Percentiles rank a stretch among this genome's conserved stretches.
phyloP scores from a whole-genome alignment of 106 monocot species.

The Dactylorhiza incarnata region DNA sequence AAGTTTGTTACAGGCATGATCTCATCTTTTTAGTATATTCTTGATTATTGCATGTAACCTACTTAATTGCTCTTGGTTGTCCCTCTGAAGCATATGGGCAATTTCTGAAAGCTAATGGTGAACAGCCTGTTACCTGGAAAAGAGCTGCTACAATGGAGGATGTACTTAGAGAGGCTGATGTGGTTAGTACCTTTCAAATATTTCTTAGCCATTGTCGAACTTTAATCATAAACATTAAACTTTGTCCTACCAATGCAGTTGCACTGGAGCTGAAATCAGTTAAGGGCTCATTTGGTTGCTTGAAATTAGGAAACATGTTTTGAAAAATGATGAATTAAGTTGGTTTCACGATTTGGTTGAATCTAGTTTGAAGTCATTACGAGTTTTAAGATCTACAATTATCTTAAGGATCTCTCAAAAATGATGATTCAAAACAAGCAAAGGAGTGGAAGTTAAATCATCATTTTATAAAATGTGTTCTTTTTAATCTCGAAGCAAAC shows the following conservation, averaged over 20 bases:
- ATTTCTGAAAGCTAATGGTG: conserved; percentile 84
- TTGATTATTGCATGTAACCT: neutral
- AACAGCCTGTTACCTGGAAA: conserved; percentile 94
- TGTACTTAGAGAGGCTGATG: conserved; percentile 88
- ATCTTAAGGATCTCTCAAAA: no score
- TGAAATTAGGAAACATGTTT: no score
- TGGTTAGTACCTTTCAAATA: conserved; percentile 38
- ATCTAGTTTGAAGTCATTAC: no score
- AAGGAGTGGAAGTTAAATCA: no score
- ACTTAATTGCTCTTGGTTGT: neutral
- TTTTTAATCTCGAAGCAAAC: no score
- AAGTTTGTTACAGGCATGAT: conserved; percentile 93
- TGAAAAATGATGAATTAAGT: no score
- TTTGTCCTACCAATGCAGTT: neutral
- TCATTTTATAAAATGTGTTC: no score
- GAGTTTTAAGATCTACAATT: no score
- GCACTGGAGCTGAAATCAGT: neutral
- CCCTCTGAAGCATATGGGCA: conserved; percentile 71
- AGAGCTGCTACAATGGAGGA: conserved; percentile 95
- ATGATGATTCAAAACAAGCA: no score
- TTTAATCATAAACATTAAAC: neutral
- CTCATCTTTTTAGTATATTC: neutral
- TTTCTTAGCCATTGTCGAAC: neutral
- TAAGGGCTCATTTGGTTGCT: neutral
- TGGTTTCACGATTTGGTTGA: no score